A percentile compares a stretch with the other conserved stretches of the same genome.
phyloP scores from a whole-genome alignment of 1,284 basidiomycete genomes.

The Microbotryum intermedium region DNA sequence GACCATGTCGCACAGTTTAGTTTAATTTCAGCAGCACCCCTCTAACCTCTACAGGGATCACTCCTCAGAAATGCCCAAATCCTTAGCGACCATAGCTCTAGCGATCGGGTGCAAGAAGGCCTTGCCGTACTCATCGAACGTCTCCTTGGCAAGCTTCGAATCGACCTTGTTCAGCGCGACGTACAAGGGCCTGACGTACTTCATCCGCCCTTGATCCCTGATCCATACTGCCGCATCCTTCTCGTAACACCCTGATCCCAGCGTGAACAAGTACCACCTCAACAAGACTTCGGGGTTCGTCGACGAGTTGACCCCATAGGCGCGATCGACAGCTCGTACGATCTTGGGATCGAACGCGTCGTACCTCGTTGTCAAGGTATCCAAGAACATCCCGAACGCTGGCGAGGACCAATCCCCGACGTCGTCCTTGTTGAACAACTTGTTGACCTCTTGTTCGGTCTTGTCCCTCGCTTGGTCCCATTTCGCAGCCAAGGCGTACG shows the following conservation, averaged over 20 bases:
- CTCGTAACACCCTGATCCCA: slow-evolving; percentile 46
- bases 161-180: slow-evolving; percentile 47
- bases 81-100: slow-evolving; percentile 61
- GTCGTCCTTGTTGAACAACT: slow-evolving; percentile 49
- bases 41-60: too few species aligned
- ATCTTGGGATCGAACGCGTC: slow-evolving; percentile 46
- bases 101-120: slow-evolving; percentile 67
- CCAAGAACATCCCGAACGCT: slow-evolving; percentile 58
- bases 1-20: background rate
- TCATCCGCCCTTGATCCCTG: slow-evolving; percentile 47
- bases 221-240: slow-evolving; percentile 29
- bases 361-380: slow-evolving; percentile 52
- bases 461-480: slow-evolving; percentile 62
- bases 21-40: background rate
- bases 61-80: too few species aligned
- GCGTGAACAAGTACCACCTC: slow-evolving; percentile 35
- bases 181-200: slow-evolving; percentile 61
- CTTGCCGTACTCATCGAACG: slow-evolving; percentile 38
- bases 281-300: slow-evolving; percentile 52
- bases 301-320: slow-evolving; percentile 52
- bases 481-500: slow-evolving; percentile 55
- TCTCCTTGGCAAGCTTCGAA: slow-evolving; percentile 51
- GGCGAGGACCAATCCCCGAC: slow-evolving; percentile 55
- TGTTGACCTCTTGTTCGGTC: slow-evolving; percentile 44
- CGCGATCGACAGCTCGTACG: slow-evolving; percentile 48